These are phyloP conservation scores for Lactifluus subvellereus DNA, from an alignment of 768 basidiomycete species.

Conservation along the genomic window DNA sequence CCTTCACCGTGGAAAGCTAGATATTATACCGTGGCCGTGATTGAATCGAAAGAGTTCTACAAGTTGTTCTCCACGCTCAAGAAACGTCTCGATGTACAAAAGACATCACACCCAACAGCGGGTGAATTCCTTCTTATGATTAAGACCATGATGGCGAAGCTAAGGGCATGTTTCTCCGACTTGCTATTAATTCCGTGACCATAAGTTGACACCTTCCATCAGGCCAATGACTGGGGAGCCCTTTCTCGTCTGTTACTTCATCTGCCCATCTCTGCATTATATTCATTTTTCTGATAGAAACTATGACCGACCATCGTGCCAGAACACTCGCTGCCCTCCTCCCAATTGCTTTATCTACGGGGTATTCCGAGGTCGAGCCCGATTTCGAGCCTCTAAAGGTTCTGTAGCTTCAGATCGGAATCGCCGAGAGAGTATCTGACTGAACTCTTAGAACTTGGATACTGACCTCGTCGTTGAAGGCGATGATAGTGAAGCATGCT, in stretches of 20 bases:
- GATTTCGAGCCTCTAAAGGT: constrained; percentile 49
- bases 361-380: constrained; percentile 41
- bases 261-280: not conserved
- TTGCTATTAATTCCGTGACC: no score
- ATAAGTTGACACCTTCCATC: not conserved
- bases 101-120: constrained; percentile 43
- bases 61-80: constrained; percentile 44
- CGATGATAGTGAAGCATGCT: constrained; percentile 34
- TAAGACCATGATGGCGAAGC: constrained; percentile 17
- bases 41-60: constrained; percentile 57
- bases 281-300: constrained; percentile 33
- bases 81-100: constrained; percentile 42
- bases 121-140: constrained; percentile 39
- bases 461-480: constrained; percentile 39
- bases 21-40: constrained; percentile 65
- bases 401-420: not conserved
- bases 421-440: not conserved
- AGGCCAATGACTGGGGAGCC: constrained; percentile 63
- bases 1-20: constrained; percentile 48
- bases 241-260: constrained; percentile 45
- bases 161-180: not conserved
- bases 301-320: constrained; percentile 44
- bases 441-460: constrained; percentile 42
- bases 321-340: constrained; percentile 36
- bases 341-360: constrained; percentile 43